Conservation (phyloP, 164 flowering plant genomes). For the Hamamelis virginiana region DNA sequence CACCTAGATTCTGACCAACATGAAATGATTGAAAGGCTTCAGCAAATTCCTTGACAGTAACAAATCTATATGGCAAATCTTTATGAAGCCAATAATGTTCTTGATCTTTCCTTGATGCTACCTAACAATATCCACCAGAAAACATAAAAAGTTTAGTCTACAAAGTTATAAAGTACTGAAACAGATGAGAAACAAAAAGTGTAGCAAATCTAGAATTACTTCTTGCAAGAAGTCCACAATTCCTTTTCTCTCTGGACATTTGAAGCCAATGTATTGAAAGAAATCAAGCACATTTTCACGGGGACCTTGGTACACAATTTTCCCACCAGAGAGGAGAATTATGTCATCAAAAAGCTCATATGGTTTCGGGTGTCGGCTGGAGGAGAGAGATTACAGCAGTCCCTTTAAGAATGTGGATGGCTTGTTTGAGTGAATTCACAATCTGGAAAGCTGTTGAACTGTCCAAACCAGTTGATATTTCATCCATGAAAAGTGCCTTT, state of each 20-base stretch:
- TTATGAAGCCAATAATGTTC: constrained; percentile 30
- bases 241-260: constrained; percentile 38
- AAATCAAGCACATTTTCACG: constrained; percentile 35
- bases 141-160: neutral
- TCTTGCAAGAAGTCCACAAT: constrained; percentile 38
- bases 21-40: constrained; percentile 33
- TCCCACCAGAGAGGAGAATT: constrained; percentile 37
- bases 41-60: constrained; percentile 28
- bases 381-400: constrained; percentile 36
- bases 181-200: too few relatives aligned
- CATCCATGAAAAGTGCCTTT: constrained; percentile 38
- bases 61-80: constrained; percentile 24
- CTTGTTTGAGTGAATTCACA: constrained; percentile 33
- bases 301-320: constrained; percentile 38
- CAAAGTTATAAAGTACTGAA: too few relatives aligned
- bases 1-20: constrained; percentile 20
- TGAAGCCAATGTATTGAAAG: constrained; percentile 36
- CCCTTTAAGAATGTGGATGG: constrained; percentile 29
- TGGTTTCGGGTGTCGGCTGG: constrained; percentile 47
- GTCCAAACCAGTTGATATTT: constrained; percentile 41
- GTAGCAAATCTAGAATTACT: neutral
- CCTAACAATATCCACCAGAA: constrained; percentile 10
- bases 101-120: constrained; percentile 34
- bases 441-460: constrained; percentile 39
- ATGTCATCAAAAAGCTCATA: constrained; percentile 42